Base-by-base conservation (phyloP, 805 yeast species). In the Candida rishiriensis region DNA sequence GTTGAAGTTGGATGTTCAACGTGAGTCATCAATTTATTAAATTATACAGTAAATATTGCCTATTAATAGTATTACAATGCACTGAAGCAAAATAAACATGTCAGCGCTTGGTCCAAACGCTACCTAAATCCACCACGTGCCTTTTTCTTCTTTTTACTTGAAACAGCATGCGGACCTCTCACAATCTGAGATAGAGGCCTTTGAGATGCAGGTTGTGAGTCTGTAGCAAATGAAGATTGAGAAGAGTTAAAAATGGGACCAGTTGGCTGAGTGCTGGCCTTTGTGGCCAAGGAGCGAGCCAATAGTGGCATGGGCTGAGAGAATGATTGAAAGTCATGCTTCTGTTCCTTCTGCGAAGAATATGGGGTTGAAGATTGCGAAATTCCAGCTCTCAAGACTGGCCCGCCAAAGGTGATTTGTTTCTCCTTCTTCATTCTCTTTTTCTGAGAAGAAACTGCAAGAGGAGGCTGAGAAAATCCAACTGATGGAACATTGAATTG, bases 61-160 rank as follows among this genome's bases (percentile, higher is more conserved):
- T 21, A 21, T 21, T 7, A 21, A 5, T 21, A 21, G 7, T 5
- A 21, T 4, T 21, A 21, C 26, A 21, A 7, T 7, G 26, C 26
- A 5, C 7, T 21, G 26, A 21, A 21, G 26, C 26, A 7, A 21
- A 7, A 21, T 5, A 21, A 21, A 21, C 26, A 21, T 21, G 7
- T 7, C 4, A 21, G 26, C 7, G 7, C 26, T 21, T 21, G 26
- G 26, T 21, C 26, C 26, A 21, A 4, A 21, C 4, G 26, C 26
- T 21, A 21, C 26, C 26, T 4, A 7, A 21, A 21, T 21, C 57
- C 52, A 42, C 43, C 21, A 2, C 31, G 36, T 6, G 33, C 33
- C 17, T 42, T 51, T 31, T 48, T 52, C 42, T 47, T 49, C 34
- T 50, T 53, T 28, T 17, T 31, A 7, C 16, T 28, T 15, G 17